phyloP scores from a whole-genome alignment of 768 basidiomycete genomes.

The Punctularia strigosozonata region DNA sequence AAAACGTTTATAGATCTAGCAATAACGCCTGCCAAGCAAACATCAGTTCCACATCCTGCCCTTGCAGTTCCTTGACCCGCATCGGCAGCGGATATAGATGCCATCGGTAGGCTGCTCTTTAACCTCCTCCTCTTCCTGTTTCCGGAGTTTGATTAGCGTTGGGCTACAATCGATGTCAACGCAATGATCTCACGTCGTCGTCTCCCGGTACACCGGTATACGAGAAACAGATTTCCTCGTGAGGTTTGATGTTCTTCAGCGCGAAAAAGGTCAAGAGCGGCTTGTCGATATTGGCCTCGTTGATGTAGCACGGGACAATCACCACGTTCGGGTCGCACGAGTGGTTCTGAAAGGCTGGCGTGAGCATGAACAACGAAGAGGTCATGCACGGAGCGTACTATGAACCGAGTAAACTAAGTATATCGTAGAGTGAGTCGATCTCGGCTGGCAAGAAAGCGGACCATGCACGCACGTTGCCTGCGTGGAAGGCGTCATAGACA shows the following conservation, averaged over 20 bases:
- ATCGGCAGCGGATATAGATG: no score
- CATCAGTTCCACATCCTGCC: no score
- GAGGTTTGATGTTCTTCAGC: conserved; percentile 42
- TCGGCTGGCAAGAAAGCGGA: neutral
- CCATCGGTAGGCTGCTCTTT: no score
- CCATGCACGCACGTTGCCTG: conserved; percentile 54
- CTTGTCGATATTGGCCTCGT: conserved; percentile 62
- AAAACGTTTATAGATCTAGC: no score
- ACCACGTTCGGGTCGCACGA: conserved; percentile 81
- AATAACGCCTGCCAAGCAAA: no score
- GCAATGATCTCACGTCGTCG: conserved; percentile 19
- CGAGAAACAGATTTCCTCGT: conserved; percentile 69
- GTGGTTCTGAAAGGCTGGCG: conserved; percentile 53
- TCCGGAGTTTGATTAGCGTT: no score
- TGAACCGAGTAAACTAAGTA: conserved; percentile 76
- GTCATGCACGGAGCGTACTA: conserved; percentile 46
- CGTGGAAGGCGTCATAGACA: conserved; percentile 80
- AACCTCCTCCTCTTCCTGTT: no score
- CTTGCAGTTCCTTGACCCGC: no score
- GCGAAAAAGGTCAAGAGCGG: conserved; percentile 64
- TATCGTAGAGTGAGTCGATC: conserved; percentile 3
- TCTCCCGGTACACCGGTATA: conserved; percentile 44
- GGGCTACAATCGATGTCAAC: no score
- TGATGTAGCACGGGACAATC: conserved; percentile 65
- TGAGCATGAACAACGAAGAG: neutral